Evolutionary conservation across 805 yeast species (phyloP).

Genomic region (Candida nonsorbophila): DNA sequence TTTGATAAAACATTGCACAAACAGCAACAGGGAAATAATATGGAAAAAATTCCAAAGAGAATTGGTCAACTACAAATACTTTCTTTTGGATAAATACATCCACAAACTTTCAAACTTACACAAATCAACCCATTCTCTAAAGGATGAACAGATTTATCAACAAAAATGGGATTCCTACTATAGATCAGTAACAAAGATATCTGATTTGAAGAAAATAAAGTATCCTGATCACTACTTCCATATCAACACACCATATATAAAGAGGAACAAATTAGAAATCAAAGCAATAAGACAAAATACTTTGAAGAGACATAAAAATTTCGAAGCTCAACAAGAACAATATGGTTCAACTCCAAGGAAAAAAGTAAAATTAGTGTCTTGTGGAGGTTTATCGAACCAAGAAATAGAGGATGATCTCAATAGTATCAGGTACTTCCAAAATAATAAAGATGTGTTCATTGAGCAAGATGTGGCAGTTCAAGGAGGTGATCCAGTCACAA

Average conservation of each 20-base stretch:
- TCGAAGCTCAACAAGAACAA: too few species aligned
- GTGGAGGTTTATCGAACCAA: slow-evolving; percentile 15
- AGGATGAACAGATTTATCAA: too few species aligned
- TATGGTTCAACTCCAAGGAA: slow-evolving; percentile 2
- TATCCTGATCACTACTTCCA: too few species aligned
- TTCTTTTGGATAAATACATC: slow-evolving; percentile 20
- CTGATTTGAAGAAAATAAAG: too few species aligned
- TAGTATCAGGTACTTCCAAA: slow-evolving; percentile 10
- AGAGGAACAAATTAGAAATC: slow-evolving; percentile 26
- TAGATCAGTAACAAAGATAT: too few species aligned
- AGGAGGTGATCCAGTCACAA: slow-evolving; percentile 6
- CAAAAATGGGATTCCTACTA: too few species aligned
- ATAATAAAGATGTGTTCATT: slow-evolving; percentile 5
- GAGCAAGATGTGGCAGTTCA: too few species aligned
- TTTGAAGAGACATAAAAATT: slow-evolving; percentile 2
- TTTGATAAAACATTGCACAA: slow-evolving; percentile 14
- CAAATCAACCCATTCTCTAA: too few species aligned
- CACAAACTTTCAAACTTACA: too few species aligned
- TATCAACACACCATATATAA: slow-evolving; percentile 14
- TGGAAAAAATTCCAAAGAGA: slow-evolving; percentile 30
- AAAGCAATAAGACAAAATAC: slow-evolving; percentile 19
- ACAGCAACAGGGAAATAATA: slow-evolving; percentile 19
- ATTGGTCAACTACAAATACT: slow-evolving; percentile 17
- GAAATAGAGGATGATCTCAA: slow-evolving; percentile 22
- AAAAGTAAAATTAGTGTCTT: slow-evolving; percentile 9